Evolutionary conservation across 352 stramenopile species (phyloP), one percentile per base, ranked within the genome.

Genomic region (Phytopythium cucurbitacearum): DNA sequence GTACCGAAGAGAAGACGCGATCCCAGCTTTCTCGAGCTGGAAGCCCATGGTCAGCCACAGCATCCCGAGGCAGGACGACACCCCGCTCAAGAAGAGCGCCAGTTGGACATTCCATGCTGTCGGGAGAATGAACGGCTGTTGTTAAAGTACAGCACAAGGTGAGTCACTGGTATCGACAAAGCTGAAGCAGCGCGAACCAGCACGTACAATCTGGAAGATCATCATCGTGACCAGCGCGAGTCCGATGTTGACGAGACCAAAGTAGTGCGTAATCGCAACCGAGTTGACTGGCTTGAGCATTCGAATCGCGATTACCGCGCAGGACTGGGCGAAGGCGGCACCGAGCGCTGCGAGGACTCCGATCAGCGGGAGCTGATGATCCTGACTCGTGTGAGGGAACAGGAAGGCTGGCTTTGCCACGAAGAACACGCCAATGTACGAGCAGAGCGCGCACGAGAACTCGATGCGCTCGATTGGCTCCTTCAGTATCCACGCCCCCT

Each of bases 391-490:
- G 36, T 43, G 21, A 0, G 62, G 54, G 43, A 89, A 89, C 11
- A 89, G 12, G 45, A 82, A 70, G 10, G 71, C 65, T 9, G 79
- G 79, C 7, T 71, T 75, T 9, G 76, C 69, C 45, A 89, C 76
- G 51, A 86, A 85, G 42, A 87, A 21, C n/a, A 87, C 73, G 7
- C 79, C 79, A 4, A 67, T 49, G 51, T 82, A 89, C 48, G 79
- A 86, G 9, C 76, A 50, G 37, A 84, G 32, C 7, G 70, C 69
- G 35, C 71, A 70, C 1, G 66, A 13, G 53, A 87, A 76, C 54
- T 82, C 72, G 41, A 74, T 39, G 21, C 59, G 57, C 8, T 87
- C 62, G 36, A 87, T 67, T 0, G 60, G 37, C 55, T 87, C 76
- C 3, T 67, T 59, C 0, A 88, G 65, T 12, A 87, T 46, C 21